These are phyloP conservation scores for Bimuria novae-zelandiae DNA, from an alignment of 2,329 filamentous ascomycete genomes.

Conservation along the genomic window DNA sequence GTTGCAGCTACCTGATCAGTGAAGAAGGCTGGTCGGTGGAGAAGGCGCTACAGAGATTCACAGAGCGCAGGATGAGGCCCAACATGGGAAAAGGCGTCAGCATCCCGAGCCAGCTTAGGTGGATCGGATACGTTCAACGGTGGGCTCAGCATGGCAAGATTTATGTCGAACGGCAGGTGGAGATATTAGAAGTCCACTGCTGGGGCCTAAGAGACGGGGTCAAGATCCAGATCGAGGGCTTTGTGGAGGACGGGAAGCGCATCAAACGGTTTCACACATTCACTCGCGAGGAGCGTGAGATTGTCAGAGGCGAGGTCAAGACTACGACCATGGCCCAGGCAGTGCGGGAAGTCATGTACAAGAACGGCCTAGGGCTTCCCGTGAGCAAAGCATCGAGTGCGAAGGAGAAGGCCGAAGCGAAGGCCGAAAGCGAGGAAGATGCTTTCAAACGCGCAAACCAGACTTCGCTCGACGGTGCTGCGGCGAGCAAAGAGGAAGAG, in stretches of 20 bases:
- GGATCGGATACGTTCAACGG: slow-evolving; percentile 84
- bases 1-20: slow-evolving; percentile 86
- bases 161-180: slow-evolving; percentile 81
- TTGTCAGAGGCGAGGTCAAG: slow-evolving; percentile 62
- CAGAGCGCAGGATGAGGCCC: slow-evolving; percentile 83
- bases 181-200: slow-evolving; percentile 85
- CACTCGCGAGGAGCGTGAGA: slow-evolving; percentile 68
- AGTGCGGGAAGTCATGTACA: slow-evolving; percentile 51
- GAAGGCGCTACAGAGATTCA: slow-evolving; percentile 71
- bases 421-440: slow-evolving; percentile 11
- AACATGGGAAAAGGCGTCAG: slow-evolving; percentile 88
- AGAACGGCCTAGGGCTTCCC: slow-evolving; percentile 38
- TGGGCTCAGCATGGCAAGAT: slow-evolving; percentile 78
- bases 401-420: slow-evolving; percentile 18
- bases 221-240: slow-evolving; percentile 84
- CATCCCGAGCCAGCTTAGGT: slow-evolving; percentile 89
- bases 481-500: slow-evolving; percentile 24
- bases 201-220: slow-evolving; percentile 89
- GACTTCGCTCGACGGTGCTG: slow-evolving; percentile 20
- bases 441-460: slow-evolving; percentile 27
- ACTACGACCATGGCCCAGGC: slow-evolving; percentile 51
- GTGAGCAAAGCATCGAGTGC: slow-evolving; percentile 23
- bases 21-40: slow-evolving; percentile 74
- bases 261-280: slow-evolving; percentile 88
- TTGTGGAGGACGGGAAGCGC: slow-evolving; percentile 82